Conservation (phyloP, 768 basidiomycete genomes). For the Hebeloma cylindrosporum region DNA sequence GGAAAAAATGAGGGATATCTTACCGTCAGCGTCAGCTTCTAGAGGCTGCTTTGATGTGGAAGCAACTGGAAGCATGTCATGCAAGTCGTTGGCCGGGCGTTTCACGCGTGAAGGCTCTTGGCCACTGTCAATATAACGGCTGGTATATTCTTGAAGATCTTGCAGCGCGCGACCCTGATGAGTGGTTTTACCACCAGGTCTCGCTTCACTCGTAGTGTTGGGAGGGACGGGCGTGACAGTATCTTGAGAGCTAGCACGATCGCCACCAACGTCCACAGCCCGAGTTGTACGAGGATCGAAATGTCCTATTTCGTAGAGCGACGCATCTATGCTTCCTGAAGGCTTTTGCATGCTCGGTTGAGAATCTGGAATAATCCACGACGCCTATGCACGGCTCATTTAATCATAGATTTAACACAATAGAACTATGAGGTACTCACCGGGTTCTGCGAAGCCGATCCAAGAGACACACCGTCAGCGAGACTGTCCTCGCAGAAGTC, state of each 20-base stretch:
- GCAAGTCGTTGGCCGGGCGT: too few relatives aligned
- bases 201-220: not conserved
- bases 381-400: too few relatives aligned
- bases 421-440: too few relatives aligned
- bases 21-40: conserved; percentile 12
- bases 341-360: too few relatives aligned
- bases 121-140: conserved; percentile 1
- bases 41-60: conserved; percentile 9
- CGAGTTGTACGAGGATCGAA: too few relatives aligned
- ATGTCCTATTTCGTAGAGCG: too few relatives aligned
- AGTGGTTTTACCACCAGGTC: not conserved
- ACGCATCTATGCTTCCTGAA: too few relatives aligned
- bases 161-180: not conserved
- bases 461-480: conserved; percentile 41
- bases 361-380: conserved; percentile 29
- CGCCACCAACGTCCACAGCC: too few relatives aligned
- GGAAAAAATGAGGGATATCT: not conserved
- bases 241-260: too few relatives aligned
- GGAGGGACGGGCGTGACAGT: too few relatives aligned
- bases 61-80: not conserved
- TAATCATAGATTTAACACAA: too few relatives aligned
- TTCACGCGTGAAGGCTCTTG: too few relatives aligned
- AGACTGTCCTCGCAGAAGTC: conserved; percentile 50
- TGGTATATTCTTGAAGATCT: not conserved
- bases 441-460: conserved; percentile 35